phyloP scores from a whole-genome alignment of 225 moss, liverwort and hornwort species.

The Physcomitrellopsis africana region DNA sequence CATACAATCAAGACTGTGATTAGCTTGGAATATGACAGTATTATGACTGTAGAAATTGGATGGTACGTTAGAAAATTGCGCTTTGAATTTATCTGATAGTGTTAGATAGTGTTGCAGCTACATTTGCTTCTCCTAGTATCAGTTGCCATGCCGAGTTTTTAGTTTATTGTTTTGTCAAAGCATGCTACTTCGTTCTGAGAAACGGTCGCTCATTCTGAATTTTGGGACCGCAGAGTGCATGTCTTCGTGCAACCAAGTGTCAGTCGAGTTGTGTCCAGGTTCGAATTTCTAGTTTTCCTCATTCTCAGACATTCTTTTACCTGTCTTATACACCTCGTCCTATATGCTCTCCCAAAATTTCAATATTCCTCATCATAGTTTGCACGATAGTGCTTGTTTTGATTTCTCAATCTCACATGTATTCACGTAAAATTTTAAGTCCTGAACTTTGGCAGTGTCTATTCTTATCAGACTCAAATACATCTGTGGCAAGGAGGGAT shows the following conservation, averaged over 20 bases:
- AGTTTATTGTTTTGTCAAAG: constrained; percentile 14
- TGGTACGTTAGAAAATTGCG: neutral
- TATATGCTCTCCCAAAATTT: neutral
- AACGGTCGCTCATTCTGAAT: neutral
- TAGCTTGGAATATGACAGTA: neutral
- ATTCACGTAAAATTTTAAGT: constrained; percentile 9
- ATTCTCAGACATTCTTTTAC: constrained; percentile 7
- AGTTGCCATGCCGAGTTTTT: neutral
- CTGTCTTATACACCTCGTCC: constrained; percentile 2
- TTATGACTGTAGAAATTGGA: constrained; percentile 1
- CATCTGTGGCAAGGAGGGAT: constrained; percentile 84
- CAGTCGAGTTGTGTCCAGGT: constrained; percentile 90
- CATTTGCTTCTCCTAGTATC: constrained; percentile 5
- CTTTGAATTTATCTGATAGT: constrained; percentile 18
- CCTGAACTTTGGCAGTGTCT: constrained; percentile 15
- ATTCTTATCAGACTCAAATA: constrained; percentile 68
- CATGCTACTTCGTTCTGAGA: neutral
- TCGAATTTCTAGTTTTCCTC: constrained; percentile 3
- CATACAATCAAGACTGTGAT: constrained; percentile 1
- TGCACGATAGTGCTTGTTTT: constrained; percentile 9
- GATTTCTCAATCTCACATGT: neutral
- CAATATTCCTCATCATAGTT: neutral
- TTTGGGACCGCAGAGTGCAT: constrained; percentile 69
- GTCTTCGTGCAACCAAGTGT: constrained; percentile 80
- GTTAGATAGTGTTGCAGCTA: neutral